These are phyloP conservation scores for Stemphylium lycopersici DNA, from an alignment of 2,329 filamentous ascomycete genomes.

Conservation along the genomic window DNA sequence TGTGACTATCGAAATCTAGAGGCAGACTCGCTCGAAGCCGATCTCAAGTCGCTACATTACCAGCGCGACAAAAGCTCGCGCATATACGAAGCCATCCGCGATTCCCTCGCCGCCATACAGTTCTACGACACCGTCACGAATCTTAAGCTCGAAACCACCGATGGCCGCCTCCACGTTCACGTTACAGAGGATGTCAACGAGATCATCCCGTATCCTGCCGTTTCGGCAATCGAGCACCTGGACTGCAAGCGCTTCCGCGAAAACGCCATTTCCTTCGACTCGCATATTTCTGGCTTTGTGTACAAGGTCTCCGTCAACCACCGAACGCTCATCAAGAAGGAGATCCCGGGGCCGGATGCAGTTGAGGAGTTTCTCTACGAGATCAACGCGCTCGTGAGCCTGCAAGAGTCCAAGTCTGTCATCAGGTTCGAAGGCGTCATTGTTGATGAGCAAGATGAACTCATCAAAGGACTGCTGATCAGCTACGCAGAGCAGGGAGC, in stretches of 20 bases:
- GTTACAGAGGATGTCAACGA: slow-evolving; percentile 98
- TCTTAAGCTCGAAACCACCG: slow-evolving; percentile 86
- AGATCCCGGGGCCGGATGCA: slow-evolving; percentile 93
- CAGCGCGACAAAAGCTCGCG: slow-evolving; percentile 91
- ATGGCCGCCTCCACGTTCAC: slow-evolving; percentile 89
- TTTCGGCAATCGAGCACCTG: slow-evolving; percentile 76
- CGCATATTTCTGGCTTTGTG: slow-evolving; percentile 95
- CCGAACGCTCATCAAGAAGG: slow-evolving; percentile 88
- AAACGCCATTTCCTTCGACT: slow-evolving; percentile 79
- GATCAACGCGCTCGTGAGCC: slow-evolving; percentile 86
- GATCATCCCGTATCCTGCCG: slow-evolving; percentile 83
- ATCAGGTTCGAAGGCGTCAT: slow-evolving; percentile 88
- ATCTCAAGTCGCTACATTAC: slow-evolving; percentile 76
- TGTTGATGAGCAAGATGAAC: slow-evolving; percentile 74
- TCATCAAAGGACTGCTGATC: slow-evolving; percentile 88
- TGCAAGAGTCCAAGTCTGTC: slow-evolving; percentile 75
- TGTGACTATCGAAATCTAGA: slow-evolving; percentile 87
- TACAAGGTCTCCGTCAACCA: slow-evolving; percentile 83
- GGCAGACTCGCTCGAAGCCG: slow-evolving; percentile 81
- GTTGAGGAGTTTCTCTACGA: slow-evolving; percentile 98
- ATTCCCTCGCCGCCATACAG: slow-evolving; percentile 89
- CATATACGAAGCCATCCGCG: slow-evolving; percentile 93
- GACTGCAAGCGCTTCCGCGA: slow-evolving; percentile 66
- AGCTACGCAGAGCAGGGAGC: slow-evolving; percentile 85
- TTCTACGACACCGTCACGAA: slow-evolving; percentile 98